Evolutionary conservation across 352 stramenopile genomes (phyloP).

Genomic region (Phytopythium ostracodes): DNA sequence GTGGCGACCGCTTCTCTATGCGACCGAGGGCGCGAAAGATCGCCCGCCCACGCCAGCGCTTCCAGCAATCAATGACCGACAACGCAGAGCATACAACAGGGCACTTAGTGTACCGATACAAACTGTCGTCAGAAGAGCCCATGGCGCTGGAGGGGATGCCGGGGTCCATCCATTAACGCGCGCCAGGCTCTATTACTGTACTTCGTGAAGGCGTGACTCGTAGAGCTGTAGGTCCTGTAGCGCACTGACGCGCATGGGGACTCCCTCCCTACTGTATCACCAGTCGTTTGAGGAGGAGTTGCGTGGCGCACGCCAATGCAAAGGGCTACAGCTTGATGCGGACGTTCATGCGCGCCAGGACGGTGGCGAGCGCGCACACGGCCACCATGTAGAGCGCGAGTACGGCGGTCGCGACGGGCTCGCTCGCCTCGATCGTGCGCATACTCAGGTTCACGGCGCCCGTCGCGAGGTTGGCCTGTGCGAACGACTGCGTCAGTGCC

Average conservation of each 20-base stretch:
- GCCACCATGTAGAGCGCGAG: conserved; percentile 63
- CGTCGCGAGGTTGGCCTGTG: conserved; percentile 73
- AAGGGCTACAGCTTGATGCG: conserved; percentile 66
- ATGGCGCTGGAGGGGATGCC: no score
- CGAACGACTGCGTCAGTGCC: not conserved
- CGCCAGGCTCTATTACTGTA: no score
- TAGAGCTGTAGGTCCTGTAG: no score
- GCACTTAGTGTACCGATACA: no score
- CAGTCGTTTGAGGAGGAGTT: not conserved
- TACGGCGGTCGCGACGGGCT: conserved; percentile 31
- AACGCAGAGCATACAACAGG: not conserved
- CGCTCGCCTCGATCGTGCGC: conserved; percentile 67
- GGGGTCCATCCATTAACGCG: no score
- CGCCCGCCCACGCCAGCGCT: not conserved
- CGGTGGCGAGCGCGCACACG: conserved; percentile 46
- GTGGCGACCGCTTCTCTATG: conserved; percentile 1
- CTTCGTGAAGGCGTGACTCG: no score
- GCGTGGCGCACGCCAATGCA: not conserved
- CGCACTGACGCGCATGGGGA: no score
- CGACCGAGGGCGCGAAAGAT: conserved; percentile 4
- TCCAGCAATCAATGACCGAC: not conserved
- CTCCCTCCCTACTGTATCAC: no score
- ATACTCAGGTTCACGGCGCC: conserved; percentile 77
- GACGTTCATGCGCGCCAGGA: conserved; percentile 46
- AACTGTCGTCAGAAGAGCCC: no score